Evolutionary conservation across 768 basidiomycete species (phyloP).

Genomic region (Tubosaeta brunneosetosa): DNA sequence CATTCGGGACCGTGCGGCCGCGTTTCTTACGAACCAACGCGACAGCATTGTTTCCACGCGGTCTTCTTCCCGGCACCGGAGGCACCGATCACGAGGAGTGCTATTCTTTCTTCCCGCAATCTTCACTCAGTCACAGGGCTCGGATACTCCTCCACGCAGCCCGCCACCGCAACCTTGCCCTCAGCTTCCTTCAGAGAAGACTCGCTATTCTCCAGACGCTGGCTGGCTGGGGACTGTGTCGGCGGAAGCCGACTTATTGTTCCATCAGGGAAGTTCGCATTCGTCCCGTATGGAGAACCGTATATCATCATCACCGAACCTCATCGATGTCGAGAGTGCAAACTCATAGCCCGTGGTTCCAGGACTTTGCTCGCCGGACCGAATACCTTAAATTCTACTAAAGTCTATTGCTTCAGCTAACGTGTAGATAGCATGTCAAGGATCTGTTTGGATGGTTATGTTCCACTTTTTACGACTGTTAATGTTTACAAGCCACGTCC

Average conservation of each 20-base stretch:
- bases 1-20: constrained; percentile 49
- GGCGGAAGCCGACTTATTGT: constrained; percentile 17
- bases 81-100: constrained; percentile 53
- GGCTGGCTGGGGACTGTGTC: constrained; percentile 28
- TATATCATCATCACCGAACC: constrained; percentile 24
- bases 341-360: constrained; percentile 15
- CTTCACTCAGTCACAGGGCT: constrained; percentile 46
- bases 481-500: not conserved
- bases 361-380: constrained; percentile 12
- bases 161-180: constrained; percentile 27
- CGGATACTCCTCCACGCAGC: constrained; percentile 29
- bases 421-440: constrained; percentile 16
- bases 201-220: constrained; percentile 33
- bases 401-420: constrained; percentile 32
- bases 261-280: constrained; percentile 29
- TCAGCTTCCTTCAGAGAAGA: constrained; percentile 43
- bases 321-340: constrained; percentile 26
- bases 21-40: constrained; percentile 42
- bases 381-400: constrained; percentile 25
- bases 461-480: constrained; percentile 10
- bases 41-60: constrained; percentile 36
- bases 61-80: constrained; percentile 45
- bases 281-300: constrained; percentile 26
- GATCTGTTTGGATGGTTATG: constrained; percentile 15
- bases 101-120: constrained; percentile 82